Evolutionary conservation across 2,329 filamentous ascomycete species (phyloP).

Genomic region (Phialemoniopsis sp.): DNA sequence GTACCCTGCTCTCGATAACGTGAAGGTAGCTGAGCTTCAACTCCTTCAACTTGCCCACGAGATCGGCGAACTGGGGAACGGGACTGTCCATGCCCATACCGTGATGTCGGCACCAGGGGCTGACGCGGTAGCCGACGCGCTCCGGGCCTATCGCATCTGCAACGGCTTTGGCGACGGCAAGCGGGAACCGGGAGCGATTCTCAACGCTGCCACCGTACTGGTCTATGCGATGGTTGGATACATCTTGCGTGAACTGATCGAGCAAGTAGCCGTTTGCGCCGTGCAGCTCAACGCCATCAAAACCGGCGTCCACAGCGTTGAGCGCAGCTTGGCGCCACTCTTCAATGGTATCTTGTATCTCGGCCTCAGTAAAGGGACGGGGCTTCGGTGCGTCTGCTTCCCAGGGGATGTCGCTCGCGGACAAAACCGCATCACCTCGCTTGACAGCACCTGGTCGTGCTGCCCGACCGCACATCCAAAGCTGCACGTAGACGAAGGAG

Average conservation of each 20-base stretch:
- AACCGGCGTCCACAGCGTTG: slow-evolving; percentile 49
- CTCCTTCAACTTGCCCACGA: background rate
- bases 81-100: background rate
- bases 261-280: slow-evolving; percentile 28
- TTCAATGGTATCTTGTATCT: slow-evolving; percentile 26
- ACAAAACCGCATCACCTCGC: slow-evolving; percentile 11
- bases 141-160: background rate
- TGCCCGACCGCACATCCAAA: slow-evolving; percentile 4
- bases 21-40: slow-evolving; percentile 48
- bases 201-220: slow-evolving; percentile 16
- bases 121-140: background rate
- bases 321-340: slow-evolving; percentile 23
- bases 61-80: background rate
- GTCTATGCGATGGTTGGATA: slow-evolving; percentile 22
- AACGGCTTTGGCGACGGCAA: background rate
- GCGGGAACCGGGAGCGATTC: background rate
- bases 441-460: slow-evolving; percentile 2
- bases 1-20: slow-evolving; percentile 46
- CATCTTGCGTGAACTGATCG: slow-evolving; percentile 23
- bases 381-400: slow-evolving; percentile 27
- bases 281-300: slow-evolving; percentile 36
- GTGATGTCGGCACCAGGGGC: slow-evolving; percentile 1
- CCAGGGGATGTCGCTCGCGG: slow-evolving; percentile 35
- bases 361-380: slow-evolving; percentile 26
- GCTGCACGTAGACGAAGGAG: slow-evolving; percentile 5